These are phyloP conservation scores for Ramaria rubella DNA, from an alignment of 768 basidiomycete genomes.

Conservation along the genomic window DNA sequence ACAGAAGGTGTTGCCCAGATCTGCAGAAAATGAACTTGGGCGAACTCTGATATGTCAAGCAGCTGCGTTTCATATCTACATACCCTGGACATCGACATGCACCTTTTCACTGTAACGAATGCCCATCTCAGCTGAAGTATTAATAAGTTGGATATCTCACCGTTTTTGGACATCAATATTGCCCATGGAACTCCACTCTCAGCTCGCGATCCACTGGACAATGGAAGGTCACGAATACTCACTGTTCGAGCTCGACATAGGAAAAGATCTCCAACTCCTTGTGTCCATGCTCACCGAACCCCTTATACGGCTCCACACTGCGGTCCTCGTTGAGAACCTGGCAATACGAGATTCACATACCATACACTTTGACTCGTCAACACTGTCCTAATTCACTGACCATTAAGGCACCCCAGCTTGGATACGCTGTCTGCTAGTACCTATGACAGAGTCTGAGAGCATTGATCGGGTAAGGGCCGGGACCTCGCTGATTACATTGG, in stretches of 20 bases:
- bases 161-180: conserved; percentile 85
- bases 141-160: conserved; percentile 85
- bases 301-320: conserved; percentile 59
- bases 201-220: too few species aligned
- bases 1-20: conserved; percentile 57
- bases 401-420: too few species aligned
- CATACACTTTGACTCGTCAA: too few species aligned
- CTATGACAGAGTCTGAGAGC: too few species aligned
- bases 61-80: background rate
- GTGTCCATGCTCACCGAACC: conserved; percentile 83
- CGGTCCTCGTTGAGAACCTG: conserved; percentile 93
- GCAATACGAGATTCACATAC: conserved; percentile 63
- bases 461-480: too few species aligned
- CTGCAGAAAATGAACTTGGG: conserved; percentile 60
- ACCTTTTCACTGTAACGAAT: conserved; percentile 75
- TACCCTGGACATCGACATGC: conserved; percentile 35
- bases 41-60: background rate
- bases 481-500: too few species aligned
- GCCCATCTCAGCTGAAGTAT: conserved; percentile 88
- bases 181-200: conserved; percentile 83
- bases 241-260: conserved; percentile 81
- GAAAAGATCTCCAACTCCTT: conserved; percentile 88
- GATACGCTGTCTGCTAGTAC: too few species aligned
- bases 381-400: too few species aligned
- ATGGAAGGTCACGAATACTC: conserved; percentile 22